Evolutionary conservation across 1,139 yeast species (phyloP), one percentile per base, ranked within the genome.

Genomic region (Insectozyma bohioensis): DNA sequence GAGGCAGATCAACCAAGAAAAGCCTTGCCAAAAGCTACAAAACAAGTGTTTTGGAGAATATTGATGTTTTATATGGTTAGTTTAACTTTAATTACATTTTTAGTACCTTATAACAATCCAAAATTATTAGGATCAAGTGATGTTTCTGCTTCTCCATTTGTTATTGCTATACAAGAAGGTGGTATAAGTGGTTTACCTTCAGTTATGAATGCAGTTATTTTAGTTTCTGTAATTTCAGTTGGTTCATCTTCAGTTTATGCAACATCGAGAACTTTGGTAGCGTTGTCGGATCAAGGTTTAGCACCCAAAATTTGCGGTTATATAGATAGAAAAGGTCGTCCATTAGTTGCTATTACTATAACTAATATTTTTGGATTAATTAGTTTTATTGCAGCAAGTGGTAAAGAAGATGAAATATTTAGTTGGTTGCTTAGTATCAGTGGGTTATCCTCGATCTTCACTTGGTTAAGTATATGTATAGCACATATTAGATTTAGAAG

Each of bases 111-210:
- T 49, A 48, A 51, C 36, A 60, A 60, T 36, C 29, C 37, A 5
- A 48, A 58, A 31, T 60, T 65, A 41, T 41, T 55, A 20, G 54
- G 58, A 8, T 63, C 76, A 1, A 36, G 46, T 7, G 54, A 49
- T 35, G 51, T 49, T 5, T 42, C 50, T n/a, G 55, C 55, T 3
- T 50, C 55, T 5, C 57, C 56, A 8, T 25, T 25, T 25, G 27
- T 25, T 4, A 25, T 25, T 9, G 32, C 32, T n/a, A 30, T 28
- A 5, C 5, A 21, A 28, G 63, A 67, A 31, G 78, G 73, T 28
- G 79, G 79, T 42, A 67, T 75, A 43, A 58, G 55, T 28, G 80
- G 77, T 38, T 63, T 81, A 36, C 80, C 79, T 36, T 68, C 70
- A 37, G 77, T 65, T 31, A 57, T 73, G 52, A 73, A 72, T 45